Conservation (phyloP, 257 asterid genomes). For the Linaria vulgaris region DNA sequence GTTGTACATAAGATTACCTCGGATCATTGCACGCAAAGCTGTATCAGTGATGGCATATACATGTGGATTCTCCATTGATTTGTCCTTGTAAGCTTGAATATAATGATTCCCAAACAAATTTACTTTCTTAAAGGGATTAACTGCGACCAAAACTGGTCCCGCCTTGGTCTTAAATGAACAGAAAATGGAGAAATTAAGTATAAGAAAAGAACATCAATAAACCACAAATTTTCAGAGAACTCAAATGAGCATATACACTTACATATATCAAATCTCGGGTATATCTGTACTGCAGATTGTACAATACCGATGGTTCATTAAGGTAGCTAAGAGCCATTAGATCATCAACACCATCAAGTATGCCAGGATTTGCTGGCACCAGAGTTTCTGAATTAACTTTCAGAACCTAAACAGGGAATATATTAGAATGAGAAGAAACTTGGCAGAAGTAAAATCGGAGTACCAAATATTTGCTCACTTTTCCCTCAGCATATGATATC, state of each 20-base stretch:
- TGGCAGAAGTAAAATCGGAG: slow-evolving; percentile 14
- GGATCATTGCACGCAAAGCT: slow-evolving; percentile 95
- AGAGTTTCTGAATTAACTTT: slow-evolving; percentile 66
- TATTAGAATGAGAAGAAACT: slow-evolving; percentile 22
- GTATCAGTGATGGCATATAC: slow-evolving; percentile 95
- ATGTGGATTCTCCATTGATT: slow-evolving; percentile 76
- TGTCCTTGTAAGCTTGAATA: slow-evolving; percentile 80
- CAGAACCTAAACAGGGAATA: slow-evolving; percentile 51
- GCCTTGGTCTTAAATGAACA: slow-evolving; percentile 85
- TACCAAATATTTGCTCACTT: slow-evolving; percentile 46
- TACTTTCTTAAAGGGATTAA: slow-evolving; percentile 92
- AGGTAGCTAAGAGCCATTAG: slow-evolving; percentile 96
- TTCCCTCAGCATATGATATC: slow-evolving; percentile 69
- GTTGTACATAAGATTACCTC: slow-evolving; percentile 55
- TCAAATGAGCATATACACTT: slow-evolving; percentile 35
- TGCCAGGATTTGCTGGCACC: slow-evolving; percentile 92
- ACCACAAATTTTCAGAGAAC: slow-evolving; percentile 20
- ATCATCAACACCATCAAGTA: slow-evolving; percentile 96
- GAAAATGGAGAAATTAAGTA: slow-evolving; percentile 28
- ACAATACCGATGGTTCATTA: slow-evolving; percentile 92
- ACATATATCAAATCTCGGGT: slow-evolving; percentile 81
- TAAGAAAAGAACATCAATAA: slow-evolving; percentile 25
- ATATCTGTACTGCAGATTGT: slow-evolving; percentile 91
- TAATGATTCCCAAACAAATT: slow-evolving; percentile 69
- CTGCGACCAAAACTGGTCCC: slow-evolving; percentile 95